Evolutionary conservation across 495 filamentous ascomycete genomes (phyloP).

Genomic region (Lophiotrema nucula): DNA sequence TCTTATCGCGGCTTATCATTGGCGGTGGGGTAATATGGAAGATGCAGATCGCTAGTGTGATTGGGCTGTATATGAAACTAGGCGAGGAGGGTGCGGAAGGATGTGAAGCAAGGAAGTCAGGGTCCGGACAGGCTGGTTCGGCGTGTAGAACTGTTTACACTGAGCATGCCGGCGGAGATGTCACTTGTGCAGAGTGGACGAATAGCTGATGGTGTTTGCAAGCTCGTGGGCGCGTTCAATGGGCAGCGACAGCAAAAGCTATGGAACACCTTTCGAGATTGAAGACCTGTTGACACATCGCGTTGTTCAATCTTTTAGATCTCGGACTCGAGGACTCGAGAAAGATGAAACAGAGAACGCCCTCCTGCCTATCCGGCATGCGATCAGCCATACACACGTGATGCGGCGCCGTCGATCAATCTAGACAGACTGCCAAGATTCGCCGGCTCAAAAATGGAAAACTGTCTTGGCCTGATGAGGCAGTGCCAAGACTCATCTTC

Average conservation of each 20-base stretch:
- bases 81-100: not conserved
- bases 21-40: constrained; percentile 15
- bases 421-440: constrained; percentile 4
- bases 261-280: not conserved
- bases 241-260: not conserved
- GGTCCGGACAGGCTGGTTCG: not conserved
- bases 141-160: not conserved
- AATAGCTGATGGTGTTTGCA: not conserved
- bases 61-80: constrained; percentile 23
- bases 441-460: not conserved
- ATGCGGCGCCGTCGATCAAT: not conserved
- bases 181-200: not conserved
- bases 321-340: not conserved
- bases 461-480: constrained; percentile 12
- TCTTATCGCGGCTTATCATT: constrained; percentile 15
- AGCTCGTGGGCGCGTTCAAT: not conserved
- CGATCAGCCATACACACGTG: not conserved
- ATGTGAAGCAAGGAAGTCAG: not conserved
- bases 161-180: no score
- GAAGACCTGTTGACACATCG: not conserved
- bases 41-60: constrained; percentile 5
- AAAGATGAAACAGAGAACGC: not conserved
- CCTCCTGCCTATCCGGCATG: not conserved
- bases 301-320: not conserved
- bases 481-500: constrained; percentile 16